Percentiles rank a stretch among this genome's conserved stretches.
These are phyloP conservation scores for Syzygium oleosum DNA, from an alignment of 345 rosid species.

Conservation along the genomic window DNA sequence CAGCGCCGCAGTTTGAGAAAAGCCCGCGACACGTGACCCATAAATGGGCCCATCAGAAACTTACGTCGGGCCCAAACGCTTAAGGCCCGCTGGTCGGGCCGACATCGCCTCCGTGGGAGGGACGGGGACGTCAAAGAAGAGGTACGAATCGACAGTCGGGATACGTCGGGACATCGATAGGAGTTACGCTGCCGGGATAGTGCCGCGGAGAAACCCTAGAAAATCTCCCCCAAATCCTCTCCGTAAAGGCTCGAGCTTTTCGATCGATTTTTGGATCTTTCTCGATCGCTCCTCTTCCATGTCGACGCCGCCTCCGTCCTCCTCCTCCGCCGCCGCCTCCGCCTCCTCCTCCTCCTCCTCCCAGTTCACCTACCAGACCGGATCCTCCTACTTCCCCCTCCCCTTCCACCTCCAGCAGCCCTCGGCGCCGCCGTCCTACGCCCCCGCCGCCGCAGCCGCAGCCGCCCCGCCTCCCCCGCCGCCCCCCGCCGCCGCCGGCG, in stretches of 20 bases:
- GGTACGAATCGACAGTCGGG: background rate
- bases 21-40: background rate
- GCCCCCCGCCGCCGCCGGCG: constrained; percentile 13
- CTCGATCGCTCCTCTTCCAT: background rate
- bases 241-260: background rate
- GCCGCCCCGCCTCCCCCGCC: background rate
- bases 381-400: constrained; percentile 15
- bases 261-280: background rate
- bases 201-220: background rate
- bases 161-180: background rate
- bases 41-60: background rate
- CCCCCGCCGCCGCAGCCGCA: background rate
- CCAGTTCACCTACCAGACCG: constrained; percentile 13
- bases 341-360: constrained; percentile 6
- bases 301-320: constrained; percentile 3
- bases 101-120: background rate
- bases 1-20: background rate
- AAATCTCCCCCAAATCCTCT: background rate
- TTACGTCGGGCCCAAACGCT: background rate
- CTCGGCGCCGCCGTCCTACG: background rate
- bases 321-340: background rate
- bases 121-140: background rate
- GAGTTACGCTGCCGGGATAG: background rate
- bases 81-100: background rate
- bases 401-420: constrained; percentile 23